Conservation (phyloP, 208 protist genomes). For the Trypanosoma conorhini region DNA sequence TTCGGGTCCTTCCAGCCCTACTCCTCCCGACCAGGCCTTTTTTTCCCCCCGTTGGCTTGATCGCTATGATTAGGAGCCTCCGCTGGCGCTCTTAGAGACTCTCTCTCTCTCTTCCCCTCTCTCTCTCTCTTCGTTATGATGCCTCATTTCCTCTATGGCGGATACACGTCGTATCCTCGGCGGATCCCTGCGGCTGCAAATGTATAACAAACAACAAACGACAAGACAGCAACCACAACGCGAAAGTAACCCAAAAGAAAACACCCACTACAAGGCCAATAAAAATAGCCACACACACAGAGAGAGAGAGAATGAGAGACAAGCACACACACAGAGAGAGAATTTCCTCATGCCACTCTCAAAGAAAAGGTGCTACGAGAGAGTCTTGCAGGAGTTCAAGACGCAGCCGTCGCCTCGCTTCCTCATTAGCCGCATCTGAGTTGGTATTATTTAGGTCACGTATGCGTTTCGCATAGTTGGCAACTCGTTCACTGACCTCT, state of each 20-base stretch:
- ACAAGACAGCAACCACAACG: neutral
- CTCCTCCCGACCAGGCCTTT: neutral
- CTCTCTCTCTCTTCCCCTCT: neutral
- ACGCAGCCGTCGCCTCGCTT: constrained; percentile 38
- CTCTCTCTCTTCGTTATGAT: neutral
- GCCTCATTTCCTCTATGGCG: neutral
- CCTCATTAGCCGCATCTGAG: constrained; percentile 15
- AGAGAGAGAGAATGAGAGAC: too few species aligned
- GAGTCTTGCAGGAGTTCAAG: constrained; percentile 51
- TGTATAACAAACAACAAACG: constrained; percentile 1
- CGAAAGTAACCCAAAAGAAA: constrained; percentile 6
- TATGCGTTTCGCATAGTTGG: constrained; percentile 69
- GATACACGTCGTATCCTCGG: too few species aligned
- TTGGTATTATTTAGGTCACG: constrained; percentile 47
- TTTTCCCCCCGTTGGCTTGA: neutral
- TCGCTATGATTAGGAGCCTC: neutral
- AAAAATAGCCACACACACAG: too few species aligned
- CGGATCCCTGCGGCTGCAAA: too few species aligned
- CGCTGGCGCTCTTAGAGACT: neutral
- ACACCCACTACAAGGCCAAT: constrained; percentile 1
- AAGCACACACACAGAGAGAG: neutral
- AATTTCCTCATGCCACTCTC: constrained; percentile 9
- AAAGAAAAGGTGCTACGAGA: constrained; percentile 34
- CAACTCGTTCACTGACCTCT: constrained; percentile 37
- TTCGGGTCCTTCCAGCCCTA: neutral